Conservation (phyloP, 805 yeast genomes). For the Hanseniaspora singularis region DNA sequence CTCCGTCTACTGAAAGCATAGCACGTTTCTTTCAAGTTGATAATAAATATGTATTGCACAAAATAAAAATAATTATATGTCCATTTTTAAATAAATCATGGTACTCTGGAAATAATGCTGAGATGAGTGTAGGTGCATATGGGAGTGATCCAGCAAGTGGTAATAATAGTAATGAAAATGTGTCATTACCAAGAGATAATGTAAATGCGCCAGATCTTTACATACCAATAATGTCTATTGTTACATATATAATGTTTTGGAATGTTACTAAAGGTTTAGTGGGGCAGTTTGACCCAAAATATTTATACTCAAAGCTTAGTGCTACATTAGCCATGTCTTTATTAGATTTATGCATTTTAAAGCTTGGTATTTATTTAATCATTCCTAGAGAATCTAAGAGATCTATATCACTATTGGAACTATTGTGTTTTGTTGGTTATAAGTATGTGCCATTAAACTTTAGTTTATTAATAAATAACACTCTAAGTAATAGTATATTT, state of each 20-base stretch:
- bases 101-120: slow-evolving; percentile 45
- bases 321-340: slow-evolving; percentile 74
- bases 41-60: slow-evolving; percentile 68
- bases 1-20: slow-evolving; percentile 37
- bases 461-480: slow-evolving; percentile 28
- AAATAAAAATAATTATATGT: slow-evolving; percentile 60
- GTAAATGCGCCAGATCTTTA: slow-evolving; percentile 93
- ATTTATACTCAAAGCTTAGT: slow-evolving; percentile 76
- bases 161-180: too few relatives aligned
- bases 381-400: slow-evolving; percentile 17
- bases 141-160: too few relatives aligned
- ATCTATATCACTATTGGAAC: slow-evolving; percentile 52
- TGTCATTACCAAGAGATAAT: slow-evolving; percentile 55
- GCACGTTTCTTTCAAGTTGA: slow-evolving; percentile 87
- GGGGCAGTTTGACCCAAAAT: slow-evolving; percentile 86
- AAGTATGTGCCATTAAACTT: slow-evolving; percentile 72
- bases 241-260: slow-evolving; percentile 75
- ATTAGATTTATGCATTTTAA: slow-evolving; percentile 62
- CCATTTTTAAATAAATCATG: slow-evolving; percentile 81
- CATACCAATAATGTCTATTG: slow-evolving; percentile 85
- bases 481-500: slow-evolving; percentile 34
- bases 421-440: slow-evolving; percentile 84
- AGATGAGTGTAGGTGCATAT: slow-evolving; percentile 9
- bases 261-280: slow-evolving; percentile 74
- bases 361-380: slow-evolving; percentile 71